These are phyloP conservation scores for Saturnispora dispora DNA, from an alignment of 805 yeast species.

Conservation along the genomic window DNA sequence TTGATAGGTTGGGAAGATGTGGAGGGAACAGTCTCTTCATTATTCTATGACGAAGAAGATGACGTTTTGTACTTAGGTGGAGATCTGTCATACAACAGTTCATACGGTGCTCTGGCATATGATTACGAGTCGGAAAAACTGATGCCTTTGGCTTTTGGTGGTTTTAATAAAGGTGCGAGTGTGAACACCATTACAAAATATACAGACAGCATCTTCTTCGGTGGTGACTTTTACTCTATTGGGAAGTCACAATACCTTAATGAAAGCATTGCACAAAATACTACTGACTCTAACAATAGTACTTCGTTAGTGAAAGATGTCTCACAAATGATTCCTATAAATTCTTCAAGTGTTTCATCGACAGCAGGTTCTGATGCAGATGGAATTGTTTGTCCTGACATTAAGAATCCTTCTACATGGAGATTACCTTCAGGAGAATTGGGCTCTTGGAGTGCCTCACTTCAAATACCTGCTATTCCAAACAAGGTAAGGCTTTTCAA, in stretches of 20 bases:
- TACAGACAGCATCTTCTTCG: slow-evolving; percentile 50
- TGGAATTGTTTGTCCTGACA: slow-evolving; percentile 50
- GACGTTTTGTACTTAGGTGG: slow-evolving; percentile 74
- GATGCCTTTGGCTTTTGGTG: slow-evolving; percentile 55
- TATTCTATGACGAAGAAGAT: slow-evolving; percentile 38
- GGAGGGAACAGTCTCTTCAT: slow-evolving; percentile 35
- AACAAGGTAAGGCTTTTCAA: slow-evolving; percentile 67
- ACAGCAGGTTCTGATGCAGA: slow-evolving; percentile 24
- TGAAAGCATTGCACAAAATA: slow-evolving; percentile 4
- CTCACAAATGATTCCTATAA: slow-evolving; percentile 35
- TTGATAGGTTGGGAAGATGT: slow-evolving; percentile 23
- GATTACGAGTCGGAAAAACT: slow-evolving; percentile 37
- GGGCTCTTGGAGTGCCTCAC: slow-evolving; percentile 57
- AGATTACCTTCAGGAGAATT: slow-evolving; percentile 33
- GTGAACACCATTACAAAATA: slow-evolving; percentile 56
- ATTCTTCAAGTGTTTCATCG: slow-evolving; percentile 4
- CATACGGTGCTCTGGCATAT: slow-evolving; percentile 58
- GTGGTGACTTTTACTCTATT: slow-evolving; percentile 63
- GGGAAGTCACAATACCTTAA: slow-evolving; percentile 40
- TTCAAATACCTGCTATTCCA: slow-evolving; percentile 53
- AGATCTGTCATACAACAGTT: slow-evolving; percentile 40
- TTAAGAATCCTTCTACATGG: slow-evolving; percentile 38
- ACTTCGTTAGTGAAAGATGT: slow-evolving; percentile 18
- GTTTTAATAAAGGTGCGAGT: slow-evolving; percentile 53
- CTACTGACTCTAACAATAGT: slow-evolving; percentile 21